Evolutionary conservation across 164 flowering plant genomes (phyloP).

Genomic region (Vitis labrusca): DNA sequence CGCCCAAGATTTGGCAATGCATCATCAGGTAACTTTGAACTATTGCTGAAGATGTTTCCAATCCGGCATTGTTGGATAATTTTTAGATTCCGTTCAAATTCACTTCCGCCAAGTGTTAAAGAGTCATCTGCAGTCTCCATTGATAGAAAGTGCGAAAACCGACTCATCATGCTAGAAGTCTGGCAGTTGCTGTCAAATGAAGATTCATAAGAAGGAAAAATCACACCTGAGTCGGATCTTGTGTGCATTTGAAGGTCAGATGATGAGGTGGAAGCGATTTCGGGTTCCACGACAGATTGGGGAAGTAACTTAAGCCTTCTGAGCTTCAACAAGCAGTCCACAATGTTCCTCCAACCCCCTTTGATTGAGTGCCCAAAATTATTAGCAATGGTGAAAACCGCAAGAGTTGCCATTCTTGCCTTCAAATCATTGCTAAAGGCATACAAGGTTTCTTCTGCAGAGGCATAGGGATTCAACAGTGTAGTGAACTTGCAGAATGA

Average conservation of each 20-base stretch:
- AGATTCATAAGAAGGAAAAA: constrained; percentile 30
- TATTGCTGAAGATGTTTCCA: constrained; percentile 62
- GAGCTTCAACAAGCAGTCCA: constrained; percentile 84
- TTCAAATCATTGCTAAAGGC: constrained; percentile 75
- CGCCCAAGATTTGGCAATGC: constrained; percentile 72
- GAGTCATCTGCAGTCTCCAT: constrained; percentile 68
- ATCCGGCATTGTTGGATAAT: constrained; percentile 78
- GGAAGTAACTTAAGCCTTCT: constrained; percentile 83
- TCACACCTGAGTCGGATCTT: constrained; percentile 42
- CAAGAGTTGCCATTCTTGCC: constrained; percentile 84
- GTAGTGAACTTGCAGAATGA: constrained; percentile 88
- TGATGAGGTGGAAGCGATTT: constrained; percentile 29
- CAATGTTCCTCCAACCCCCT: constrained; percentile 87
- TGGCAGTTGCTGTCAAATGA: constrained; percentile 22
- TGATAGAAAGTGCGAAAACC: constrained; percentile 69
- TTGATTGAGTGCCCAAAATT: constrained; percentile 61
- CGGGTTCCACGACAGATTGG: constrained; percentile 64
- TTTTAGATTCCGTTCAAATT: constrained; percentile 78
- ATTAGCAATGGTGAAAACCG: constrained; percentile 85
- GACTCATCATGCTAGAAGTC: constrained; percentile 40
- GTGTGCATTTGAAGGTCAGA: constrained; percentile 20
- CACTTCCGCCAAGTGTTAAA: constrained; percentile 47
- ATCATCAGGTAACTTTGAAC: constrained; percentile 52
- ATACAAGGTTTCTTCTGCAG: constrained; percentile 85
- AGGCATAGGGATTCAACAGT: constrained; percentile 75